A percentile compares a stretch with the other conserved stretches of the same genome.
These are phyloP conservation scores for Emergomyces pasteurianus DNA, from an alignment of 2,329 filamentous ascomycete species.

Conservation along the genomic window DNA sequence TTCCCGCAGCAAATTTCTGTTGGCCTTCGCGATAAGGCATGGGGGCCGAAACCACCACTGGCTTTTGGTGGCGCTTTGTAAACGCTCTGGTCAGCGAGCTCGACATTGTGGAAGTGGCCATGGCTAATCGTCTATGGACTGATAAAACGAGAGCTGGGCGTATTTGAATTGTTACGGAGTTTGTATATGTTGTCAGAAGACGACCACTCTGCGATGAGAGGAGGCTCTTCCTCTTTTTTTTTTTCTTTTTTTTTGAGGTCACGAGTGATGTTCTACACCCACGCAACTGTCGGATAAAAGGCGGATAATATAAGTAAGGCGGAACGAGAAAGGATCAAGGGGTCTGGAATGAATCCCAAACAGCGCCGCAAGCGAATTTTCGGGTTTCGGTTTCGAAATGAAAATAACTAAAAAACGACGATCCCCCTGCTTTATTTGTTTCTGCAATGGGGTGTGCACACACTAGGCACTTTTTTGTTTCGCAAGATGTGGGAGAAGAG, in stretches of 20 bases:
- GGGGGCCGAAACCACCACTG: slow-evolving; percentile 33
- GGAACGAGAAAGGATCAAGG: neutral
- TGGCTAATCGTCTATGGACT: neutral
- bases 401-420: neutral
- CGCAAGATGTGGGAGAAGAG: neutral
- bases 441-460: neutral
- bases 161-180: neutral
- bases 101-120: slow-evolving; percentile 21
- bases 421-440: neutral
- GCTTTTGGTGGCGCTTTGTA: slow-evolving; percentile 36
- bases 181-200: neutral
- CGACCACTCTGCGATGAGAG: neutral
- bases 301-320: neutral
- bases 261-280: neutral
- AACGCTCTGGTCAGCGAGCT: slow-evolving; percentile 32
- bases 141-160: neutral
- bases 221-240: neutral
- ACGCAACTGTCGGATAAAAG: neutral
- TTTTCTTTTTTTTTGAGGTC: neutral
- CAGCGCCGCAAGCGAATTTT: neutral
- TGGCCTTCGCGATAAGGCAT: slow-evolving; percentile 35
- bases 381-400: neutral
- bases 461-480: neutral
- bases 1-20: slow-evolving; percentile 32
- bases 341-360: neutral